Evolutionary conservation across 768 basidiomycete genomes (phyloP).

Genomic region (Tylopilus cervinicoccineus): DNA sequence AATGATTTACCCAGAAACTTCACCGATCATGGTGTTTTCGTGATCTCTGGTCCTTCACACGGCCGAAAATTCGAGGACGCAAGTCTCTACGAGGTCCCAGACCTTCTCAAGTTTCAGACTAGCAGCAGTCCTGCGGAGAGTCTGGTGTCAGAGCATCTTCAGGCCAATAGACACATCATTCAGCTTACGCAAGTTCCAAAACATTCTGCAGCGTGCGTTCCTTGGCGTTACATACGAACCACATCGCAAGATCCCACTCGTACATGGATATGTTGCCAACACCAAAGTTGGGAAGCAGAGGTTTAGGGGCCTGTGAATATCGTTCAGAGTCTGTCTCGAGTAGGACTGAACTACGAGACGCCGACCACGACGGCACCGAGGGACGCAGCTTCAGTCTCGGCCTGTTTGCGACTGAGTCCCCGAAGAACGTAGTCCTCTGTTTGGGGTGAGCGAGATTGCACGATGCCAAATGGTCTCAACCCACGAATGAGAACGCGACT

Average conservation of each 20-base stretch:
- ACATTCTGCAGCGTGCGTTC: conserved; percentile 31
- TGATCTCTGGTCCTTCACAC: conserved; percentile 21
- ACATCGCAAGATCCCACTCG: conserved; percentile 30
- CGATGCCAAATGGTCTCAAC: conserved; percentile 5
- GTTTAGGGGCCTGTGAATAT: conserved; percentile 34
- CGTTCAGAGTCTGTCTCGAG: no score
- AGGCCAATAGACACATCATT: neutral
- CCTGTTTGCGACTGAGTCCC: conserved; percentile 14
- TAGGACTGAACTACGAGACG: neutral
- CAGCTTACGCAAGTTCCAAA: conserved; percentile 26
- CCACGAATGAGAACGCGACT: conserved; percentile 32
- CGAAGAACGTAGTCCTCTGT: conserved; percentile 24
- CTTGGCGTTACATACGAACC: conserved; percentile 27
- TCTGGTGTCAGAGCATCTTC: conserved; percentile 5
- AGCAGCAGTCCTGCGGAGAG: conserved; percentile 15
- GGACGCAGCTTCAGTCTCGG: conserved; percentile 8
- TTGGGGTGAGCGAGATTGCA: no score
- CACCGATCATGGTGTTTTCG: no score
- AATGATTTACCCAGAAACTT: no score
- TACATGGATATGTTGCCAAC: conserved; percentile 28
- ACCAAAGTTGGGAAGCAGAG: conserved; percentile 32
- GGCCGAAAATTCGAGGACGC: conserved; percentile 22
- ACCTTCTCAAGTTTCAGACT: conserved; percentile 29
- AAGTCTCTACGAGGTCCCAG: conserved; percentile 29
- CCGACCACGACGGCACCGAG: conserved; percentile 17